These are phyloP conservation scores for Candida frijolesensis DNA, from an alignment of 1,139 yeast genomes.

Conservation along the genomic window DNA sequence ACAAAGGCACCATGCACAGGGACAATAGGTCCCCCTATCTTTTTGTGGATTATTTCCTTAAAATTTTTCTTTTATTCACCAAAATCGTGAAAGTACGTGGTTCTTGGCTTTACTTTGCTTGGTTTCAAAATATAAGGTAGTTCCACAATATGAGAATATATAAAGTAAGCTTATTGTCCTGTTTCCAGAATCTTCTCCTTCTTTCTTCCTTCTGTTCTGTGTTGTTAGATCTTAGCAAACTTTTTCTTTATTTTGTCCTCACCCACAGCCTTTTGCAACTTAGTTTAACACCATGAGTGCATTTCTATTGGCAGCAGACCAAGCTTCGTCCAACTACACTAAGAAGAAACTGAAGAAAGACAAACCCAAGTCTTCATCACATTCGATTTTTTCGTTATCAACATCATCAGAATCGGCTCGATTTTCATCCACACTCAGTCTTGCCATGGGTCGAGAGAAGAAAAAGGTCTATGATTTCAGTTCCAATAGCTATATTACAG, in stretches of 20 bases:
- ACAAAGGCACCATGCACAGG: too few species aligned
- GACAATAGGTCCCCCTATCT: too few species aligned
- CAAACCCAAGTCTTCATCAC: background rate
- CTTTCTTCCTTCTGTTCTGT: background rate
- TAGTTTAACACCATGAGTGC: slow-evolving; percentile 4
- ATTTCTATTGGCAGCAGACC: slow-evolving; percentile 2
- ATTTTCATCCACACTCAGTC: background rate
- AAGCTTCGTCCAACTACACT: background rate
- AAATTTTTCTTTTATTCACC: too few species aligned
- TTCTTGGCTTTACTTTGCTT: too few species aligned
- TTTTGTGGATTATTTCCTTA: too few species aligned
- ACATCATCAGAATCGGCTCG: background rate
- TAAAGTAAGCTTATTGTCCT: too few species aligned
- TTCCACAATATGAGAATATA: too few species aligned
- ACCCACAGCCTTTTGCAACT: background rate
- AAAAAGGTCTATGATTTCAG: slow-evolving; percentile 21
- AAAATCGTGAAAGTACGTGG: too few species aligned
- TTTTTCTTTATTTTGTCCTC: background rate
- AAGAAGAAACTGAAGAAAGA: background rate
- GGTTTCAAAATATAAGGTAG: too few species aligned
- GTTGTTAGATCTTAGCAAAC: background rate
- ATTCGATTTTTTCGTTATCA: background rate
- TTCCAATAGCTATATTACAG: slow-evolving; percentile 16
- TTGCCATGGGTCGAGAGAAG: background rate
- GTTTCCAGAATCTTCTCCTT: too few species aligned